A percentile compares a stretch with the other conserved stretches of the same genome.
These are phyloP conservation scores for Neospora caninum DNA, from an alignment of 169 alveolate genomes.

Conservation along the genomic window DNA sequence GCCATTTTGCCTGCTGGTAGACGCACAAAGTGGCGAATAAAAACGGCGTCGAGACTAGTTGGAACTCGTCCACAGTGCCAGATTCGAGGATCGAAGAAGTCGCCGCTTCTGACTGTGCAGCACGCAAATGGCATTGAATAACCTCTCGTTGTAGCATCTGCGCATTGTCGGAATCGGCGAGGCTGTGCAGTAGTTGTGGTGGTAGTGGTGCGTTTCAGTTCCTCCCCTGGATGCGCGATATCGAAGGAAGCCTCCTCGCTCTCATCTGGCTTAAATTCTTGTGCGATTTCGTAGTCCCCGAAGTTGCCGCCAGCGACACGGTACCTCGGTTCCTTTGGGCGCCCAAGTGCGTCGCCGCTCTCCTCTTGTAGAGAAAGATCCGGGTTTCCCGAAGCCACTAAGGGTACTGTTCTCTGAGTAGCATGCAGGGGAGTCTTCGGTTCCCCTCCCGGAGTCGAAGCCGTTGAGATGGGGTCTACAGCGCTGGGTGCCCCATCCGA, in stretches of 20 bases:
- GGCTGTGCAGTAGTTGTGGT: not conserved
- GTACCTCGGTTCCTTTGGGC: not conserved
- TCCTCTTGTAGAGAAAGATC: too few relatives aligned
- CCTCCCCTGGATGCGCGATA: not conserved
- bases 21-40: slow-evolving; percentile 56
- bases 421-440: not conserved
- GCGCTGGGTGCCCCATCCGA: not conserved
- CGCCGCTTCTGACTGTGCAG: slow-evolving; percentile 43
- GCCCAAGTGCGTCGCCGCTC: not conserved
- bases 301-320: not conserved
- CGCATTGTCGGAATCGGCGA: slow-evolving; percentile 9
- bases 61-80: slow-evolving; percentile 63
- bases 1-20: not conserved
- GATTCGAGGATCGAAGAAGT: slow-evolving; percentile 18
- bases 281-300: slow-evolving; percentile 35
- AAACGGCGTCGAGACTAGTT: slow-evolving; percentile 59
- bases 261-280: not conserved
- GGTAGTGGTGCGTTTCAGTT: not conserved
- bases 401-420: not conserved
- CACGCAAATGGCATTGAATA: slow-evolving; percentile 42
- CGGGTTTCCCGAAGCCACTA: too few relatives aligned
- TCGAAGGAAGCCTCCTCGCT: not conserved
- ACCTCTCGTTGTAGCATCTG: slow-evolving; percentile 45
- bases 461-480: not conserved
- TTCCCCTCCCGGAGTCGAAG: not conserved